phyloP scores from a whole-genome alignment of 2,329 filamentous ascomycete species.

The Arthroderma uncinatum region DNA sequence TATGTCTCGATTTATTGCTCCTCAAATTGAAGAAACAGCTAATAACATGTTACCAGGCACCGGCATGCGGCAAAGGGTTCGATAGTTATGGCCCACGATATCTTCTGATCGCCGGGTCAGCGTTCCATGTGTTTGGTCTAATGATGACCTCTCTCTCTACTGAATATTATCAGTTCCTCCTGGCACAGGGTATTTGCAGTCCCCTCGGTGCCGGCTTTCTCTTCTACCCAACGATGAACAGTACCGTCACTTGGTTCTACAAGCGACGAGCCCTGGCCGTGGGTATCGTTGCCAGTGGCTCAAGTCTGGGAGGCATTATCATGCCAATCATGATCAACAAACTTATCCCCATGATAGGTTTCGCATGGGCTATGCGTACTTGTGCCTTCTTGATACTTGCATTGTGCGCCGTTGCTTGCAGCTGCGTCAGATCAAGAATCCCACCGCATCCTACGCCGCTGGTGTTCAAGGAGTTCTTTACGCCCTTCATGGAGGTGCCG shows the following conservation, averaged over 20 bases:
- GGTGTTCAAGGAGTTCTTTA: conserved; percentile 3
- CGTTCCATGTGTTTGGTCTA: conserved; percentile 47
- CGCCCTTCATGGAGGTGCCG: conserved; percentile 37
- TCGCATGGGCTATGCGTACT: conserved; percentile 48
- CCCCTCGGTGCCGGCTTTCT: conserved; percentile 41
- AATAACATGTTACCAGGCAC: conserved; percentile 38
- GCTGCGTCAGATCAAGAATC: conserved; percentile 42
- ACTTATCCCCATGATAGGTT: conserved; percentile 43
- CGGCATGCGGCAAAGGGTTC: conserved; percentile 43
- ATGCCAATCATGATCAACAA: conserved; percentile 51
- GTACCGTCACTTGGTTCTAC: conserved; percentile 43
- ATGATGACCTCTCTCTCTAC: conserved; percentile 48
- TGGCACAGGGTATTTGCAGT: conserved; percentile 45
- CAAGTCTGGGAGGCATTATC: conserved; percentile 47
- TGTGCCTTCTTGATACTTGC: conserved; percentile 51
- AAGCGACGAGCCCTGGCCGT: conserved; percentile 43
- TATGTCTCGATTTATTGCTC: background rate
- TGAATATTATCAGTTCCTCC: conserved; percentile 47
- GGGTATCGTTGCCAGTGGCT: conserved; percentile 45
- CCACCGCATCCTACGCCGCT: conserved; percentile 16
- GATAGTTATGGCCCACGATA: conserved; percentile 52
- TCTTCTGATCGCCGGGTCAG: conserved; percentile 41
- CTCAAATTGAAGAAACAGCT: too few species aligned
- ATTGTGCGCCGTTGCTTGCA: conserved; percentile 42
- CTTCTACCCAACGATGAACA: conserved; percentile 36